A percentile compares a stretch with the other conserved stretches of the same genome.
phyloP scores from a whole-genome alignment of 768 basidiomycete species.

The Agaricus bisporus region DNA sequence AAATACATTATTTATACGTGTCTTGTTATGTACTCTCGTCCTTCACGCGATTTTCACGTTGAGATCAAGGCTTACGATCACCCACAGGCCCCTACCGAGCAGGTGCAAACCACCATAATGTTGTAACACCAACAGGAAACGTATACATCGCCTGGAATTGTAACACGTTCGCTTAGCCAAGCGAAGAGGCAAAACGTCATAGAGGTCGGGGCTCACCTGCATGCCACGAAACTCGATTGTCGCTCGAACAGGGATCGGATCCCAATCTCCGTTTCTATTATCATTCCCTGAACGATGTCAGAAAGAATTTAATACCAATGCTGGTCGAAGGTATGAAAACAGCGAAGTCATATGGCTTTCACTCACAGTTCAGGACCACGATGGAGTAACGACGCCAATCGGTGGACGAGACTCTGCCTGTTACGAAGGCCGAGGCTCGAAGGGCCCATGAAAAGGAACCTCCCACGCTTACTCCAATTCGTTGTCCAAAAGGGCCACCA shows the following conservation, averaged over 20 bases:
- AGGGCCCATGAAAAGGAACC: conserved; percentile 54
- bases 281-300: conserved; percentile 39
- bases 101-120: conserved; percentile 44
- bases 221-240: conserved; percentile 62
- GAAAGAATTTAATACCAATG: background rate
- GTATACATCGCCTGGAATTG: conserved; percentile 52
- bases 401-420: conserved; percentile 40
- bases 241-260: conserved; percentile 46
- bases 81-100: background rate
- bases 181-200: background rate
- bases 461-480: conserved; percentile 58
- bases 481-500: conserved; percentile 62
- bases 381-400: conserved; percentile 65
- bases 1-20: background rate
- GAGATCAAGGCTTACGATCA: background rate
- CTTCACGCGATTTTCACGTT: background rate
- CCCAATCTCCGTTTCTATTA: conserved; percentile 40
- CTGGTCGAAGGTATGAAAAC: background rate
- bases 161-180: background rate
- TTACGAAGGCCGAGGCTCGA: conserved; percentile 61
- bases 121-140: conserved; percentile 71
- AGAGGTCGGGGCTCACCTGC: conserved; percentile 34
- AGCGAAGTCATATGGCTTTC: background rate
- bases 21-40: background rate
- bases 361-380: conserved; percentile 67